Percentiles rank a stretch among this genome's conserved stretches.
phyloP scores from a whole-genome alignment of 306 rosid genomes.

The Hylodesmum podocarpum region DNA sequence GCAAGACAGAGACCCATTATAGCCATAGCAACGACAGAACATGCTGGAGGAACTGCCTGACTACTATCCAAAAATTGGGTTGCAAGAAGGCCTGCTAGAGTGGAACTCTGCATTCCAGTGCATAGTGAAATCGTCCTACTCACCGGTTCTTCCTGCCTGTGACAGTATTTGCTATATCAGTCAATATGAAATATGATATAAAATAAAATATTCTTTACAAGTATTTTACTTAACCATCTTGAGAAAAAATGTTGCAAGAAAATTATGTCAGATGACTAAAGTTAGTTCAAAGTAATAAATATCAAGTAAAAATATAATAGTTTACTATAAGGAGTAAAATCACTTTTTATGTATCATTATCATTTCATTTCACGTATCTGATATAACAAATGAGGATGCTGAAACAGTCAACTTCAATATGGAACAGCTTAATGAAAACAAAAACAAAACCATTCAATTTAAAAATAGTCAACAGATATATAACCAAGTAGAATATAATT shows the following conservation, averaged over 20 bases:
- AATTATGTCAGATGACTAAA: background rate
- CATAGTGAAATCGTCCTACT: conserved; percentile 82
- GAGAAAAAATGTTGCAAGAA: background rate
- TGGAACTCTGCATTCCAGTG: conserved; percentile 99
- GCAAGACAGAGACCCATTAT: conserved; percentile 94
- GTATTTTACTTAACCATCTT: background rate
- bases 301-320: background rate
- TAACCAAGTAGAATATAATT: background rate
- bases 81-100: conserved; percentile 97
- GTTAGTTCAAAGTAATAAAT: background rate
- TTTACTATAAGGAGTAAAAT: background rate
- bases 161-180: conserved; percentile 22
- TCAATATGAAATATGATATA: background rate
- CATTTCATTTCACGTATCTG: conserved; percentile 12
- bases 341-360: background rate
- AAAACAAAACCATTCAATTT: background rate
- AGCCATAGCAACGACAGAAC: conserved; percentile 94
- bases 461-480: background rate
- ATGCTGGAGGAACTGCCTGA: conserved; percentile 96
- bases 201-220: background rate
- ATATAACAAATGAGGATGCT: background rate
- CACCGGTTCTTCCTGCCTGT: conserved; percentile 82
- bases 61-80: conserved; percentile 89
- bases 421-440: background rate
- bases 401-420: conserved; percentile 9